Evolutionary conservation across 2,329 filamentous ascomycete genomes (phyloP), one percentile per base, ranked within the genome.

Genomic region (Ophiosphaerella narmari): DNA sequence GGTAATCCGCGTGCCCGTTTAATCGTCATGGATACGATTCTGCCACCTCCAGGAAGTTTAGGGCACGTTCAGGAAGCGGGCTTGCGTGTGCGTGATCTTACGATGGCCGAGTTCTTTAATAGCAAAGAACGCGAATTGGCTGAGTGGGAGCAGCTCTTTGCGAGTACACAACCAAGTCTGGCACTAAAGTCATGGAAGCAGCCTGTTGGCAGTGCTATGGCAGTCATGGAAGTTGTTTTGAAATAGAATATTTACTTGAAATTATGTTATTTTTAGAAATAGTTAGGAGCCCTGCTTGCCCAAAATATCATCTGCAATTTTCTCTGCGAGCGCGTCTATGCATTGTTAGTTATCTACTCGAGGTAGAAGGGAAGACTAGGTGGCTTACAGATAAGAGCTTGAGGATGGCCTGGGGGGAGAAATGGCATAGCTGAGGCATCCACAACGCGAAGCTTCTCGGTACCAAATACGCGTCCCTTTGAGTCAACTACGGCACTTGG

Each of bases 11-110:
- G 18, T 21, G 18, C 18, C 4, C 18, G 18, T 21, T 21, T 21
- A 4, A 41, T 41, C n/a, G 26, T 41, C 26, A 41, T 41, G 39
- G 39, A 29, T 24, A 41, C 39, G 5, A 41, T 41, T 9, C 39
- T 41, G 13, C 39, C 39, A 29, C 39, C n/a, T 13, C 39, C 39
- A 14, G 39, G 23, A 13, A n/a, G 21, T 16, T 4, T 41, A 13
- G 39, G 26, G 9, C 21, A 2, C 13, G 11, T 29, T 14, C 23
- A 41, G 31, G 39, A 29, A 41, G 39, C 39, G n/a, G 9, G 26
- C 18, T 24, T 41, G 13, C 39, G 39, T n/a, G 21, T 29, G 5
- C 21, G 26, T 13, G 39, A 41, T 41, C 21, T 41, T 13, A 41
- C 21, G 2, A 41, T 41, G 39, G 39, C 16, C 5, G 12, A 41